Conservation (phyloP, 23 red algal genomes). For the Pyropia yezoensis region DNA sequence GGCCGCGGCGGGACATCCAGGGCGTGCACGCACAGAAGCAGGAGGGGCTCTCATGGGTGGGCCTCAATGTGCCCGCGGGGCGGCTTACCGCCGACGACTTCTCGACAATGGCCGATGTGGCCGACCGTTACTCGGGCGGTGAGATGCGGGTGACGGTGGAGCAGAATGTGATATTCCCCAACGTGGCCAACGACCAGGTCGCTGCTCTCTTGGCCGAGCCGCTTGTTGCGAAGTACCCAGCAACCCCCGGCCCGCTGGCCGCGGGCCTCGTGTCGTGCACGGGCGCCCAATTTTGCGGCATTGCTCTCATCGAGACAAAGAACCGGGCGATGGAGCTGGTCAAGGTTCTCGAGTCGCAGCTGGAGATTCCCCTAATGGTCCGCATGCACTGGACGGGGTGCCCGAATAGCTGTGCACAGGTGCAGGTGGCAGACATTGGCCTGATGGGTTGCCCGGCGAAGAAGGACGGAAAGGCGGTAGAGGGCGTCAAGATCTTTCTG, state of each 20-base stretch:
- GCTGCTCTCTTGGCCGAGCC: constrained; percentile 32
- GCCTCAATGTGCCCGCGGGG: constrained; percentile 57
- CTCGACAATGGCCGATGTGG: constrained; percentile 35
- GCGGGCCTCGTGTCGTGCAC: constrained; percentile 75
- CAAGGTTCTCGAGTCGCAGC: constrained; percentile 30
- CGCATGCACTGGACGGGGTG: constrained; percentile 90
- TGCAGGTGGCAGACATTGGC: constrained; percentile 86
- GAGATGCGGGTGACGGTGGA: constrained; percentile 74
- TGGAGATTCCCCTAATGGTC: constrained; percentile 46
- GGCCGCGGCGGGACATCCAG: constrained; percentile 33
- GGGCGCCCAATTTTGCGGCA: constrained; percentile 70
- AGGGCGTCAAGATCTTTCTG: constrained; percentile 74
- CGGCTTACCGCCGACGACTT: constrained; percentile 37
- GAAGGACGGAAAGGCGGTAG: constrained; percentile 65
- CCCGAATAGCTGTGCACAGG: constrained; percentile 82
- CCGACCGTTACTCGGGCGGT: constrained; percentile 58
- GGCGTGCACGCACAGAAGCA: constrained; percentile 81
- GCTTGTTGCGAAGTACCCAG: constrained; percentile 31
- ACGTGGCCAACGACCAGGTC: constrained; percentile 42
- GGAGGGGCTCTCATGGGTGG: constrained; percentile 54
- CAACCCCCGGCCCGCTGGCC: constrained; percentile 18
- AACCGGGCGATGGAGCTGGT: constrained; percentile 55
- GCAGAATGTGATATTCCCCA: constrained; percentile 78
- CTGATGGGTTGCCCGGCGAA: constrained; percentile 68
- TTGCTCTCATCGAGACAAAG: constrained; percentile 80